Base-by-base conservation (phyloP, 1,284 basidiomycete genomes). In the Fomitopsis palustris region DNA sequence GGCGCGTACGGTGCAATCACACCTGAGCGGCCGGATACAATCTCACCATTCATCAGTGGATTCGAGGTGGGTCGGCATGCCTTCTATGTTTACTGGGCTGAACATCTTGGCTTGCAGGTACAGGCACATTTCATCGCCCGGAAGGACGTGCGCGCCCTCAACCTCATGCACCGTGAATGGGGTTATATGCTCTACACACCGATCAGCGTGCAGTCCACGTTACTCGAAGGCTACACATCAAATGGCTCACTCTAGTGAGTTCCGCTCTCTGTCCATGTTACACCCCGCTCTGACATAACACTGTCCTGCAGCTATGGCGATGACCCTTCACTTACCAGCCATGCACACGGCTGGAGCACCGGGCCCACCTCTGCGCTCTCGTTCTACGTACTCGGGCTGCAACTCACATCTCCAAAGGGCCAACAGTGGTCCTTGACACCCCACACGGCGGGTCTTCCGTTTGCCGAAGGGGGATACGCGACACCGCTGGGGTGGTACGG, bases 171-270 rank as follows among this genome's bases (percentile, higher is more conserved):
- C 19, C 73, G 74, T 33, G 76, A 80, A 65, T 81, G 81, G 81
- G 81, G 81, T 1, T 83, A 81, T 64, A 82, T 82, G 78, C 69
- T 82, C 29, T 78, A 80, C 69, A 81, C 79, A 7, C 78, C 79
- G 60, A 62, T 81, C 55, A 79, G 77, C 57, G 79, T 81, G 5
- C 76, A 81, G 58, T 82, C 81, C 7, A 81, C 79, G 1, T 69
- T 82, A 9, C 72, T 82, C 19, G 81, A 83, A 65, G 81, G 80
- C 1, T 81, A 77, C 66, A 81, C 79, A 2, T 74, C 77, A 2
- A 80, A 82, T 62, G 81, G 81, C 7, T 81, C 80, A 4, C 70
- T 82, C 16, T 73, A 74, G 80, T 80, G 62, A 9, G 72, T 70
- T n/a, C 3, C 41, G 14, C 31, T n/a, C 27, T 51, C 41, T 19